A percentile compares a stretch with the other conserved stretches of the same genome.
These are phyloP conservation scores for Zoysia pacifica DNA, from an alignment of 176 grass and related monocot genomes.

Conservation along the genomic window DNA sequence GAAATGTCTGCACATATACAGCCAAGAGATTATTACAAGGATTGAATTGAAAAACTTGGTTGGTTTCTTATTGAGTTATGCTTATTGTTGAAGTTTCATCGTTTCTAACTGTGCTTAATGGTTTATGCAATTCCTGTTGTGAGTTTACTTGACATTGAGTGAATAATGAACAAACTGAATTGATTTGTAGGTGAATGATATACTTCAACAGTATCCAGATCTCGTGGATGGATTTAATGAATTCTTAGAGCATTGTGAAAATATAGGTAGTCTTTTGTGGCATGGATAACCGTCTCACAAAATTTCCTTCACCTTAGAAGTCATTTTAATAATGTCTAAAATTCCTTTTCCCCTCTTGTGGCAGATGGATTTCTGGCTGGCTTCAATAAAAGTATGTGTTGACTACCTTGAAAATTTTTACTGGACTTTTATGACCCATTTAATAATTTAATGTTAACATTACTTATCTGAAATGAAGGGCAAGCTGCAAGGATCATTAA, in stretches of 20 bases:
- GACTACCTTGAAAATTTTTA: slow-evolving; percentile 19
- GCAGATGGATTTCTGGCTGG: slow-evolving; percentile 83
- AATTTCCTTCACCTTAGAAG: slow-evolving; percentile 9
- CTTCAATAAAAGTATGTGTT: slow-evolving; percentile 70
- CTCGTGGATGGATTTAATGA: slow-evolving; percentile 94
- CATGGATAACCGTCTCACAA: slow-evolving; percentile 2
- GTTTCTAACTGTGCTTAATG: slow-evolving; percentile 1
- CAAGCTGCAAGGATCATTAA: slow-evolving; percentile 48
- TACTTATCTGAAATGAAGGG: slow-evolving; percentile 52
- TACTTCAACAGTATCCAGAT: slow-evolving; percentile 85
- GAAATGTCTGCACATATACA: slow-evolving; percentile 99
- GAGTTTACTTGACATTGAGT: slow-evolving; percentile 17
- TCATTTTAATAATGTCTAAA: slow-evolving; percentile 31
- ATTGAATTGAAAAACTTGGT: slow-evolving; percentile 97
- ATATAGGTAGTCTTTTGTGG: slow-evolving; percentile 56
- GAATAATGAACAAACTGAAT: neutral
- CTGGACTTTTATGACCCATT: slow-evolving; percentile 21
- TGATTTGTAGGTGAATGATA: slow-evolving; percentile 68
- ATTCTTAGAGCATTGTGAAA: slow-evolving; percentile 84
- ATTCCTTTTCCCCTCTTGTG: neutral
- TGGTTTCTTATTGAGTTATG: slow-evolving; percentile 33
- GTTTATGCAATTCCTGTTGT: neutral
- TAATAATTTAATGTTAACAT: slow-evolving; percentile 34
- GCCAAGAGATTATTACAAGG: slow-evolving; percentile 94
- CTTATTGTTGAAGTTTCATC: neutral